Base-by-base conservation (phyloP, 768 basidiomycete species). In the button mushroom (Agaricus bisporus) region DNA sequence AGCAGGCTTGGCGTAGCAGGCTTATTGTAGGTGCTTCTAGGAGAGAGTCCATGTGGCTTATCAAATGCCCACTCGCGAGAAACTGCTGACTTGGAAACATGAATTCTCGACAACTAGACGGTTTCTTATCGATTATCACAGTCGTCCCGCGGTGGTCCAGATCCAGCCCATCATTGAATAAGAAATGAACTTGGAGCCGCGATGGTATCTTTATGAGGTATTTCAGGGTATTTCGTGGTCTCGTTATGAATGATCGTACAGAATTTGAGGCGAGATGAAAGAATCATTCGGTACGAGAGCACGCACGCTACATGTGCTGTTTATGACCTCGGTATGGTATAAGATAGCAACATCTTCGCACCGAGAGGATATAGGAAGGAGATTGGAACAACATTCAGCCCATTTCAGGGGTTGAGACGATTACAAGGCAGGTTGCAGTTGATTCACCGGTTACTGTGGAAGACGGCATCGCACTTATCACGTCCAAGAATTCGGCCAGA, bases 341-440 rank as follows among this genome's bases (percentile, higher is more conserved):
- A 57, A 59, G 22, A 86, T 61, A 5, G 65, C 65, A 63, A 85
- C 76, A 4, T 71, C 58, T 56, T 73, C 67, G 65, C 82, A 84
- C 63, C 84, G 81, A 2, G 68, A 60, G 15, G 77, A 59, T 9
- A 60, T 56, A 15, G 58, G 61, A 18, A 62, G 53, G 32, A 80
- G 36, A 5, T 63, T 59, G 60, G 71, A 83, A 25, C 52, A 25
- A 10, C 59, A 37, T 49, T 58, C 56, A 49, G 60, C 25, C 52
- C 49, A 10, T 58, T 20, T 15, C 53, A 36, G 5, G 57, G 39
- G 9, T 54, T 49, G 5, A 58, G 26, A 9, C 54, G 48, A 29
- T 41, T 7, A 67, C 59, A 14, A 82, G 62, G 58, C 82, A 83
- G 2, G 76, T 65, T 0, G n/a, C n/a, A n/a, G n/a, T 67, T 61